Conservation (phyloP, 192 early-diverging fungal genomes). For the Entomortierella beljakovae region DNA sequence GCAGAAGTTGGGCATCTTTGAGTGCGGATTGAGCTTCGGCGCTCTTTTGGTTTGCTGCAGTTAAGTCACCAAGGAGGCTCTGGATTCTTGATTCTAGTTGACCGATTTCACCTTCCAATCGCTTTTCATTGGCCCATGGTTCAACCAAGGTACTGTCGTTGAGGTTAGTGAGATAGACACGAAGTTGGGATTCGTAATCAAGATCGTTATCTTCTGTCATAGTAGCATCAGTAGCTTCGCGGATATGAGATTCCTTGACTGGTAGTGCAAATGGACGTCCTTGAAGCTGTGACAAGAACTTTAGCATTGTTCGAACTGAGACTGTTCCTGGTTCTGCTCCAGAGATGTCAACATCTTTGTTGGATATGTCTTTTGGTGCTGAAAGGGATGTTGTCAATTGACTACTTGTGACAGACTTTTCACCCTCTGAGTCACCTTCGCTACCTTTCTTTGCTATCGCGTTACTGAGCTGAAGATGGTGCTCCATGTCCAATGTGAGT, state of each 20-base stretch:
- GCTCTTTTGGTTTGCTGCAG: constrained; percentile 25
- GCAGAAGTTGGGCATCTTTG: constrained; percentile 12
- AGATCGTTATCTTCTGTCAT: constrained; percentile 8
- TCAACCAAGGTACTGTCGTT: constrained; percentile 39
- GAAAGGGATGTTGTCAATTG: not conserved
- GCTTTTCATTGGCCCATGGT: constrained; percentile 49
- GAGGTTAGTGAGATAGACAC: constrained; percentile 24
- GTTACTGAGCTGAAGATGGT: constrained; percentile 50
- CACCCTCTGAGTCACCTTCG: not conserved
- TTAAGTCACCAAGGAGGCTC: constrained; percentile 20
- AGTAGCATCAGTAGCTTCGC: constrained; percentile 35
- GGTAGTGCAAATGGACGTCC: constrained; percentile 8
- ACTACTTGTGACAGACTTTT: constrained; percentile 1
- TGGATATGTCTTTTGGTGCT: not conserved
- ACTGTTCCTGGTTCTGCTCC: constrained; percentile 15
- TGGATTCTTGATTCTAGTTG: constrained; percentile 42
- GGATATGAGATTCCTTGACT: constrained; percentile 8
- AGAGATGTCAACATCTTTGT: not conserved
- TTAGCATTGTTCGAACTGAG: constrained; percentile 47
- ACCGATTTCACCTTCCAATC: constrained; percentile 39
- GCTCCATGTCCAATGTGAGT: constrained; percentile 40
- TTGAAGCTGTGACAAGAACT: constrained; percentile 51
- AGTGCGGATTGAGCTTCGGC: constrained; percentile 12
- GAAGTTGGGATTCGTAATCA: constrained; percentile 29
- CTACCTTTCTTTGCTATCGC: constrained; percentile 21